Percentiles rank a stretch among this genome's conserved stretches.
Conservation (phyloP, 2,329 filamentous ascomycete species). For the Pseudophaeomoniella oleicola region DNA sequence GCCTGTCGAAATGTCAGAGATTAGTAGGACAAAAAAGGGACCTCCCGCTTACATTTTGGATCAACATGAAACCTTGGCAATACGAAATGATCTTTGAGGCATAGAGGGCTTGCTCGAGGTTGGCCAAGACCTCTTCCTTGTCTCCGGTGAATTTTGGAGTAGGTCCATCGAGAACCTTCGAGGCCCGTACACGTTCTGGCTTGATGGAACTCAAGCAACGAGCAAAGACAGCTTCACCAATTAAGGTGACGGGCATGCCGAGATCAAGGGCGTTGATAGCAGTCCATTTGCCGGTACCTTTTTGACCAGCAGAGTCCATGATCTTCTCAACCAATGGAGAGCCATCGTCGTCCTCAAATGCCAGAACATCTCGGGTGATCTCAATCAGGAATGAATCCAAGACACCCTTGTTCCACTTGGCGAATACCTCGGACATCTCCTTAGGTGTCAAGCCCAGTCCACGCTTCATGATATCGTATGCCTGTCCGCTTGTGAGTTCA, state of each 20-base stretch:
- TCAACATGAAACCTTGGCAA: constrained; percentile 99
- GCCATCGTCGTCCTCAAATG: constrained; percentile 93
- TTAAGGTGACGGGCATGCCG: constrained; percentile 95
- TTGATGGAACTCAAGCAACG: constrained; percentile 92
- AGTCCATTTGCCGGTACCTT: constrained; percentile 99
- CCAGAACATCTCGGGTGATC: constrained; percentile 97
- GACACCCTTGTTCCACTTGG: constrained; percentile 97
- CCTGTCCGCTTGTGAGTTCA: constrained; percentile 37
- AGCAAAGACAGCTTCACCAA: constrained; percentile 90
- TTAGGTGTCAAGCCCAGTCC: constrained; percentile 77
- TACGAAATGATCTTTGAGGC: constrained; percentile 99
- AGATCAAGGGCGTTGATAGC: constrained; percentile 98
- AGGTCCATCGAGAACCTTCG: constrained; percentile 64
- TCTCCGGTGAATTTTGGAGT: constrained; percentile 71
- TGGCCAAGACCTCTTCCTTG: constrained; percentile 84
- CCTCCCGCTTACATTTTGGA: constrained; percentile 65
- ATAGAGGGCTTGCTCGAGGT: constrained; percentile 97
- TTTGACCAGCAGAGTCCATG: constrained; percentile 94
- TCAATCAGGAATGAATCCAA: constrained; percentile 98
- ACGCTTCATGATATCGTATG: constrained; percentile 99
- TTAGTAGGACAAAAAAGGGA: constrained; percentile 2
- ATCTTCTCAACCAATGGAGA: constrained; percentile 94
- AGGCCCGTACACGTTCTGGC: constrained; percentile 75
- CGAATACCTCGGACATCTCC: constrained; percentile 90
- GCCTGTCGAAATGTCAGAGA: constrained; percentile 41